These are phyloP conservation scores for Dalechampia spathulata DNA, from an alignment of 441 rosid genomes.

Conservation along the genomic window DNA sequence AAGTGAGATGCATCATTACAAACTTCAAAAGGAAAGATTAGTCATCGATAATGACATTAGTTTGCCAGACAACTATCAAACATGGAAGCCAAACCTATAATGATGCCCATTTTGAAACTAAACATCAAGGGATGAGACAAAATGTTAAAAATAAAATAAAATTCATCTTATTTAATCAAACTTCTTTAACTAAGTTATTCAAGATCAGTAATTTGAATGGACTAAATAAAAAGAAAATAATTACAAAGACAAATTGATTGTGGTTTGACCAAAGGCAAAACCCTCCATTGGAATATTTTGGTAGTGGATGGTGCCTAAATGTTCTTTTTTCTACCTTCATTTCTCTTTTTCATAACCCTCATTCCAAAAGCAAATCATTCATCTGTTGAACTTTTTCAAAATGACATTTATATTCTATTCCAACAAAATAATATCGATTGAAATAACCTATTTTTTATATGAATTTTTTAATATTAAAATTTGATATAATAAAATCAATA, in stretches of 20 bases:
- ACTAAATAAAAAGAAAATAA: background rate
- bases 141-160: too few relatives aligned
- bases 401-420: too few relatives aligned
- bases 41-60: slow-evolving; percentile 11
- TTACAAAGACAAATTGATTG: slow-evolving; percentile 18
- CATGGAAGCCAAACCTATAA: slow-evolving; percentile 9
- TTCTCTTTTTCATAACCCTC: background rate
- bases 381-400: slow-evolving; percentile 13
- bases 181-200: too few relatives aligned
- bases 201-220: background rate
- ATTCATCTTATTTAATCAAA: too few relatives aligned
- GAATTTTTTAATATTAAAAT: too few relatives aligned
- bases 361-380: slow-evolving; percentile 24
- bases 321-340: slow-evolving; percentile 13
- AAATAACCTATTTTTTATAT: too few relatives aligned
- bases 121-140: too few relatives aligned
- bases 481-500: too few relatives aligned
- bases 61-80: background rate
- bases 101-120: slow-evolving; percentile 12
- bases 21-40: background rate
- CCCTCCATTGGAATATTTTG: slow-evolving; percentile 7
- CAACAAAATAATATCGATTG: too few relatives aligned
- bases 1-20: slow-evolving; percentile 1
- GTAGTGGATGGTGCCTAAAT: slow-evolving; percentile 19
- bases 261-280: slow-evolving; percentile 14